Evolutionary conservation across 2,329 filamentous ascomycete genomes (phyloP), one percentile per base, ranked within the genome.

Genomic region (Aspergillus oerlinghausenensis): DNA sequence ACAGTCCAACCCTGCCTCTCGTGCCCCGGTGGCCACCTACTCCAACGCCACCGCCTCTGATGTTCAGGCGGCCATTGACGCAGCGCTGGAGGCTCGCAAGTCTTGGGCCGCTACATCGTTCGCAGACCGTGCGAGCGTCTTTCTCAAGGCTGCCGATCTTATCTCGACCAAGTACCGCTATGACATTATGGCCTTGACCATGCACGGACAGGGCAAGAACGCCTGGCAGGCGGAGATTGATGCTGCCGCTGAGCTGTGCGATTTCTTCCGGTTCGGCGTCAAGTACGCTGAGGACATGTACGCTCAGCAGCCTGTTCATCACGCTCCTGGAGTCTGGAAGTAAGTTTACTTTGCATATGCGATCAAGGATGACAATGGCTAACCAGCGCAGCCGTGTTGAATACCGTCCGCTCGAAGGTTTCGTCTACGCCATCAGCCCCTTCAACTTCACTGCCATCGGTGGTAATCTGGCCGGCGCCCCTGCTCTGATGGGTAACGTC

Each of bases 141-240:
- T 97, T 80, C 84, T 97, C 69, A 97, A 97, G 82, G 93, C 94
- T 3, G 93, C 93, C 35, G 92, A 97, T 72, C 81, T 99, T 60
- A 85, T 99, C 65, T 81, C 89, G 54, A 89, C 84, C 62, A 97
- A 97, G 79, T 97, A 99, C 78, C 85, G 94, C 71, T 97, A 96
- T 77, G 91, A 97, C 55, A 85, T 99, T 67, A 96, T 97, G 89
- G 93, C 94, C 7, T 86, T 91, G 48, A 97, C 94, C 14, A 96
- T 97, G 85, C 81, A 96, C 32, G 94, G 93, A 59, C 93, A 99
- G 77, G 93, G 94, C 68, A 97, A 97, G 84, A 97, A 97, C 74
- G 91, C 90, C 50, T 97, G 92, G 92, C 93, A 99, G 77, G 93
- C 94, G n/a, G 93, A 99, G 82, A 97, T 97, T 62, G 93, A 97